Evolutionary conservation across 495 filamentous ascomycete species (phyloP).

Genomic region (Bathelium albidoporum): DNA sequence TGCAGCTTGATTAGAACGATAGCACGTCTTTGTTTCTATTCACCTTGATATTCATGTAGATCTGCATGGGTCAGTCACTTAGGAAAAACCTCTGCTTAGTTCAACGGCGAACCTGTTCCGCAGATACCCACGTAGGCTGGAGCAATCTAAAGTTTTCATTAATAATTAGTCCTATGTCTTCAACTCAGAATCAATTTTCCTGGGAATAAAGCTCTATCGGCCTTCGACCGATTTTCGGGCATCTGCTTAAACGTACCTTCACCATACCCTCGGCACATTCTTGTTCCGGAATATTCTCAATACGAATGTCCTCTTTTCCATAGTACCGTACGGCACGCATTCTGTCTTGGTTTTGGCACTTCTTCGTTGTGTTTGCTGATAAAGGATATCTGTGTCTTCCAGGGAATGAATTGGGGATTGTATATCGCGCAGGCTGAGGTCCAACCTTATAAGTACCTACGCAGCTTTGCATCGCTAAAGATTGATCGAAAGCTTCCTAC

Average conservation of each 20-base stretch:
- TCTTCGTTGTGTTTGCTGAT: neutral
- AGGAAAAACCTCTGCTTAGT: neutral
- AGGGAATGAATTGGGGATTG: neutral
- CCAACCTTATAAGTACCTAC: no score
- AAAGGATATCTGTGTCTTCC: neutral
- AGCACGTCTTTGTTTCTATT: constrained; percentile 10
- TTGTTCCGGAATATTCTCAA: constrained; percentile 31
- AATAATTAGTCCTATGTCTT: neutral
- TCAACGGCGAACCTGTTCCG: constrained; percentile 12
- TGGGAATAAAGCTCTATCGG: neutral
- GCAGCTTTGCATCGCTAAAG: neutral
- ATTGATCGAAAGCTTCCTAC: neutral
- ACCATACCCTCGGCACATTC: constrained; percentile 27
- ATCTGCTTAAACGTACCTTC: constrained; percentile 10
- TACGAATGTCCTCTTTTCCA: constrained; percentile 35
- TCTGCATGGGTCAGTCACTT: constrained; percentile 6
- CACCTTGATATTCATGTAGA: constrained; percentile 24
- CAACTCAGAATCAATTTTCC: no score
- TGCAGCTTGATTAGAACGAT: neutral
- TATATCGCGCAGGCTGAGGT: no score
- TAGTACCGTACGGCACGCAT: constrained; percentile 37
- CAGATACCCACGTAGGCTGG: constrained; percentile 25
- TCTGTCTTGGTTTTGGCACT: neutral
- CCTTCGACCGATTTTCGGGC: neutral
- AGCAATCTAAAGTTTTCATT: constrained; percentile 4